These are phyloP conservation scores for Pseudovirgaria hyperparasitica DNA, from an alignment of 2,329 filamentous ascomycete species.

Conservation along the genomic window DNA sequence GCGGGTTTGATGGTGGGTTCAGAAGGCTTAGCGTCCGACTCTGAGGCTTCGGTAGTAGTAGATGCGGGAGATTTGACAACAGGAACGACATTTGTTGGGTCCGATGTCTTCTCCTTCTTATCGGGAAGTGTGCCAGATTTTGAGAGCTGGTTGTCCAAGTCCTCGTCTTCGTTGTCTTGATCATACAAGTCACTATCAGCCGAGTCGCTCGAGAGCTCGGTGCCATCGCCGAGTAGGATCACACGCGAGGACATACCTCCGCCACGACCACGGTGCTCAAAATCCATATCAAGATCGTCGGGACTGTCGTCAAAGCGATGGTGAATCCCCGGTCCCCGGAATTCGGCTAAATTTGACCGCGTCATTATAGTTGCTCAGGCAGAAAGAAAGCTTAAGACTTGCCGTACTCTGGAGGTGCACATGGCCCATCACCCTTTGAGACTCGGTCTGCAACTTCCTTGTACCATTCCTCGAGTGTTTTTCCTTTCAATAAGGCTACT, in stretches of 20 bases:
- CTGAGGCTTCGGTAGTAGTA: too few species aligned
- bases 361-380: constrained; percentile 16
- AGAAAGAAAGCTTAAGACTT: constrained; percentile 44
- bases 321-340: constrained; percentile 37
- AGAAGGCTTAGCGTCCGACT: too few species aligned
- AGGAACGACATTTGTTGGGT: too few species aligned
- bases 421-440: constrained; percentile 92
- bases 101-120: too few species aligned
- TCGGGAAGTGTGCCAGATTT: too few species aligned
- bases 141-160: constrained; percentile 76
- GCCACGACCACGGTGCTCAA: constrained; percentile 54
- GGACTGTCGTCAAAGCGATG: constrained; percentile 37
- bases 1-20: too few species aligned
- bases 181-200: constrained; percentile 93
- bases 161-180: constrained; percentile 74
- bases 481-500: constrained; percentile 77
- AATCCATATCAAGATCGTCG: constrained; percentile 59
- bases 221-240: constrained; percentile 91
- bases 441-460: constrained; percentile 88
- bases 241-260: constrained; percentile 58
- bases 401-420: constrained; percentile 98
- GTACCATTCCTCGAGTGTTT: constrained; percentile 96
- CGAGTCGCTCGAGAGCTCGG: constrained; percentile 78
- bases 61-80: too few species aligned
- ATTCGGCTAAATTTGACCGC: constrained; percentile 37